These are phyloP conservation scores for Oryza glaberrima DNA, from an alignment of 176 grass and related monocot genomes.

Conservation along the genomic window DNA sequence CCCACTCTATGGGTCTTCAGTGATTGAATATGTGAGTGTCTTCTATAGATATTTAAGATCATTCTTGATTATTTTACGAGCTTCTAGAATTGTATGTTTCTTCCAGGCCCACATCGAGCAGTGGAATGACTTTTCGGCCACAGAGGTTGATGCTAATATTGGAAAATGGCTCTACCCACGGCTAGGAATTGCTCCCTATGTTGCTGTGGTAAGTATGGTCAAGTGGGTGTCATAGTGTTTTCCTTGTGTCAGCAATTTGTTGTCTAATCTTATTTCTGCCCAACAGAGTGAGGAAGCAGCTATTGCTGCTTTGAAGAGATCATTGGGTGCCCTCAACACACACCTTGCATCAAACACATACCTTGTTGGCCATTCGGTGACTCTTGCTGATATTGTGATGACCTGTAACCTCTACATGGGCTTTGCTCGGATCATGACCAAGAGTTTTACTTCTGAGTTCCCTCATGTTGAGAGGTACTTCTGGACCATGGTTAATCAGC, in stretches of 20 bases:
- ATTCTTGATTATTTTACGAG: background rate
- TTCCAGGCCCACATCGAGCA: conserved; percentile 77
- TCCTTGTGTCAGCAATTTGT: background rate
- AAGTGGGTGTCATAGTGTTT: background rate
- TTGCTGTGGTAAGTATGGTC: conserved; percentile 47
- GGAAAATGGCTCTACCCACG: conserved; percentile 69
- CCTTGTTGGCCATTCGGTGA: conserved; percentile 73
- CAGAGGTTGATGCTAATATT: conserved; percentile 67
- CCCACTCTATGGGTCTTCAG: conserved; percentile 73
- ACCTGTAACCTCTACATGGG: conserved; percentile 73
- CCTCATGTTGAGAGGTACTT: conserved; percentile 94
- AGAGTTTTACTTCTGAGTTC: conserved; percentile 72
- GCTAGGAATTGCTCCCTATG: conserved; percentile 48
- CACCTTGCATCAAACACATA: conserved; percentile 76
- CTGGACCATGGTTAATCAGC: conserved; percentile 87
- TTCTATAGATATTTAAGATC: background rate
- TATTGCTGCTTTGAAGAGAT: conserved; percentile 66
- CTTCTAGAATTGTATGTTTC: conserved; percentile 21
- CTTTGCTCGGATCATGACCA: conserved; percentile 61
- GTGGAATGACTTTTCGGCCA: conserved; percentile 74
- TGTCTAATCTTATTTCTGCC: conserved; percentile 5
- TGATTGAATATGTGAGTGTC: conserved; percentile 81
- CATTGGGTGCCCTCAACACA: conserved; percentile 70
- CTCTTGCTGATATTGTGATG: conserved; percentile 81
- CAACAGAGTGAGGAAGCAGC: conserved; percentile 60